These are phyloP conservation scores for Lonicera japonica DNA, from an alignment of 129 eudicot species.

Conservation along the genomic window DNA sequence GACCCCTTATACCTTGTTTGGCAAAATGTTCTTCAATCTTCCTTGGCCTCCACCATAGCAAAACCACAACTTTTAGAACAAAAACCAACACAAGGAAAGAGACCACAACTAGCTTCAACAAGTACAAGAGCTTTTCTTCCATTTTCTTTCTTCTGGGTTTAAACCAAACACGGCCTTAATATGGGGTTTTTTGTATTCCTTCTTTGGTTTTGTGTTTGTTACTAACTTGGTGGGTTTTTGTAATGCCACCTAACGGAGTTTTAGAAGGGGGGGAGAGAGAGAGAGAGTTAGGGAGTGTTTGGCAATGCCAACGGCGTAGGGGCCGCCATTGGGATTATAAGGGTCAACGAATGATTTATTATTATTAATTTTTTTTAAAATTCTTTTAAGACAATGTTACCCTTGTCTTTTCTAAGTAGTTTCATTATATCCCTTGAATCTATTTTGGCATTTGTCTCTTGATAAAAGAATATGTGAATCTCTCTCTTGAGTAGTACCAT, in stretches of 20 bases:
- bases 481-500: no score
- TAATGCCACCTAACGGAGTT: conserved; percentile 39
- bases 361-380: conserved; percentile 14
- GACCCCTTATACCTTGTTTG: conserved; percentile 89
- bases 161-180: not conserved
- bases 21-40: conserved; percentile 71
- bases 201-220: conserved; percentile 39
- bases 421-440: conserved; percentile 23
- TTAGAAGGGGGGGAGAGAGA: conserved; percentile 24
- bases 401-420: conserved; percentile 41
- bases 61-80: conserved; percentile 33
- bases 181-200: conserved; percentile 22
- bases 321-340: conserved; percentile 77
- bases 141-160: conserved; percentile 9
- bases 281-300: conserved; percentile 34
- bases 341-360: conserved; percentile 58
- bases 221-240: conserved; percentile 33
- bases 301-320: conserved; percentile 95
- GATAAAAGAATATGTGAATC: not conserved
- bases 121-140: conserved; percentile 28
- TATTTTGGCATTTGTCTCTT: not conserved
- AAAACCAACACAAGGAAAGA: conserved; percentile 21
- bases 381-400: conserved; percentile 36
- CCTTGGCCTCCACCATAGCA: conserved; percentile 89
- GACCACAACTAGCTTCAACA: conserved; percentile 33